Percentiles rank a stretch among this genome's conserved stretches.
Conservation (phyloP, 345 rosid species). For the Trapa bicornis region DNA sequence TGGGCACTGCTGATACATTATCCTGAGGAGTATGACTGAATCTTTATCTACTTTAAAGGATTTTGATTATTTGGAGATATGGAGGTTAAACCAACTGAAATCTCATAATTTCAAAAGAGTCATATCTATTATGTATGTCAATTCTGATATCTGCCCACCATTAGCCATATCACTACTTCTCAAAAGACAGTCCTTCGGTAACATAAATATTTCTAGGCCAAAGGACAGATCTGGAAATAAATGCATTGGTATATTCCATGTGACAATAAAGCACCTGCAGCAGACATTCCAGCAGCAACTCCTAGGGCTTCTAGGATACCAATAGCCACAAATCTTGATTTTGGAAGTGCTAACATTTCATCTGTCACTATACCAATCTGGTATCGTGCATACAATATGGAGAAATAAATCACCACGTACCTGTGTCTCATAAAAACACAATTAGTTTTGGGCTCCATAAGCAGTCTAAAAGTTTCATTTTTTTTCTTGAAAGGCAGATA, state of each 20-base stretch:
- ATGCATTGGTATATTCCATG: neutral
- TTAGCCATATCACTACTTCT: too few species aligned
- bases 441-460: neutral
- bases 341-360: conserved; percentile 69
- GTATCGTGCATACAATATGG: conserved; percentile 38
- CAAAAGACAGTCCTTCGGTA: too few species aligned
- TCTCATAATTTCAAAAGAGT: neutral
- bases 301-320: conserved; percentile 77
- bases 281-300: conserved; percentile 72
- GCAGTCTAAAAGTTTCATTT: neutral
- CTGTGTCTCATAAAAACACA: conserved; percentile 16
- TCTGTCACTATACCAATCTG: conserved; percentile 54
- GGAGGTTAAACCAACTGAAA: neutral
- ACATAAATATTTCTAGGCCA: too few species aligned
- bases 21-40: neutral
- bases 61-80: neutral
- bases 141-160: too few species aligned
- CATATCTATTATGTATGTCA: neutral
- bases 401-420: conserved; percentile 62
- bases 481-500: neutral
- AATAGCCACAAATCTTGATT: conserved; percentile 49
- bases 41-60: neutral
- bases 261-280: conserved; percentile 43
- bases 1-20: neutral
- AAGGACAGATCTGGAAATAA: too few species aligned